Base-by-base conservation (phyloP, 192 early-diverging fungal genomes). In the Coemansia sp. region DNA sequence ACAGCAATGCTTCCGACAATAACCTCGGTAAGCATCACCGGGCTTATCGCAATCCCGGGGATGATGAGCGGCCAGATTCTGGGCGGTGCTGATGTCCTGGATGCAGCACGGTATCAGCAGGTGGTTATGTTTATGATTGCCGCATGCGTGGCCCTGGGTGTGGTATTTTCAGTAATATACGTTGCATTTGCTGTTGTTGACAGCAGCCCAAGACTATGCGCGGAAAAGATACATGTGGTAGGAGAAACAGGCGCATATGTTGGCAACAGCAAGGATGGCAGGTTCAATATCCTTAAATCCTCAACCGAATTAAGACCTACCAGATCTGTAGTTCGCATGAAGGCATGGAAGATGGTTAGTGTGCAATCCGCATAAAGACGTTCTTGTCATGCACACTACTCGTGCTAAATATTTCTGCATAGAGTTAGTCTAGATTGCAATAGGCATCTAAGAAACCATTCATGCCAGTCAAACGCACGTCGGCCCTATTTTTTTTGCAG, bases 1-100 rank as follows among this genome's bases (percentile, higher is more conserved):
- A 82, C 86, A 13, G 91, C 93, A 16, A 87, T 94, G 84, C 67
- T 94, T 38, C 94, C 94, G 16, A 86, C 89, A 2, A 88, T 96
- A 37, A 92, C 92, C 55, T 76, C 85, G n/a, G 88, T 93, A 81
- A 71, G 79, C 67, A 89, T 95, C 38, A 91, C 91, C 60, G 94
- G 92, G 5, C 72, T 95, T 48, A 92, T 95, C 22, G 89, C 93
- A 19, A 95, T 95, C 63, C 94, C 94, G 0, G 94, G 91, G 17
- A 90, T 92, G 89, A 93, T 95, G 94, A 92, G 89, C 1, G 94
- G 94, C 59, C 93, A 94, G 64, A 87, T 96, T 22, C 84, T 96
- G 59, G 91, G 90, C 22, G 94, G 94, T 32, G 87, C 93, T 0
- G 84, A 87, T 13, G 89, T 93, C 38, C 85, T 87, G 75, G 87